Conservation (phyloP, 148 eudicot species). For the Nepenthes mirabilis region DNA sequence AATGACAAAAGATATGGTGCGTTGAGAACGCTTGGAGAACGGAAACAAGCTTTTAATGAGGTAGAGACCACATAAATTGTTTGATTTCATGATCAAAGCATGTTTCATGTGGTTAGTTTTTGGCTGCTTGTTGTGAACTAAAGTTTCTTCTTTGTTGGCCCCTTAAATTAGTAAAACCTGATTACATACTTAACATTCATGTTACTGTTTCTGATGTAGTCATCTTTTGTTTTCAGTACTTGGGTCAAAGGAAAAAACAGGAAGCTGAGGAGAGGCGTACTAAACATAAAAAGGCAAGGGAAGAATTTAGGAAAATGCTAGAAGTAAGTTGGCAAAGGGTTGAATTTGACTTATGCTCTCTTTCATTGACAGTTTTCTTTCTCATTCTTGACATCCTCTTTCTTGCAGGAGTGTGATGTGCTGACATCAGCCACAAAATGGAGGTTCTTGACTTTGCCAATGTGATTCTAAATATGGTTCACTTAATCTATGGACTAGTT, state of each 20-base stretch:
- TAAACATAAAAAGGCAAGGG: constrained; percentile 64
- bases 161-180: too few species aligned
- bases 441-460: constrained; percentile 35
- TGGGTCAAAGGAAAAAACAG: constrained; percentile 59
- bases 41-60: constrained; percentile 90
- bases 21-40: constrained; percentile 71
- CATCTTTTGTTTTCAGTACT: constrained; percentile 28
- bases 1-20: constrained; percentile 90
- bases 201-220: neutral
- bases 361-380: constrained; percentile 3
- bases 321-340: constrained; percentile 39
- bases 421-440: constrained; percentile 66
- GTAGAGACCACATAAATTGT: constrained; percentile 16
- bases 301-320: constrained; percentile 74
- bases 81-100: neutral
- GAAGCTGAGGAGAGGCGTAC: constrained; percentile 92
- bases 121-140: neutral
- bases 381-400: constrained; percentile 10
- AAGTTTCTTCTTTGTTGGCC: neutral
- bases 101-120: constrained; percentile 4
- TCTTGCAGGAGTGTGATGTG: constrained; percentile 64
- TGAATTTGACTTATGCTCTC: neutral
- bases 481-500: constrained; percentile 1
- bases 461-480: neutral
- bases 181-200: neutral